These are phyloP conservation scores for Penicillium cinerascens DNA, from an alignment of 495 filamentous ascomycete species.

Conservation along the genomic window DNA sequence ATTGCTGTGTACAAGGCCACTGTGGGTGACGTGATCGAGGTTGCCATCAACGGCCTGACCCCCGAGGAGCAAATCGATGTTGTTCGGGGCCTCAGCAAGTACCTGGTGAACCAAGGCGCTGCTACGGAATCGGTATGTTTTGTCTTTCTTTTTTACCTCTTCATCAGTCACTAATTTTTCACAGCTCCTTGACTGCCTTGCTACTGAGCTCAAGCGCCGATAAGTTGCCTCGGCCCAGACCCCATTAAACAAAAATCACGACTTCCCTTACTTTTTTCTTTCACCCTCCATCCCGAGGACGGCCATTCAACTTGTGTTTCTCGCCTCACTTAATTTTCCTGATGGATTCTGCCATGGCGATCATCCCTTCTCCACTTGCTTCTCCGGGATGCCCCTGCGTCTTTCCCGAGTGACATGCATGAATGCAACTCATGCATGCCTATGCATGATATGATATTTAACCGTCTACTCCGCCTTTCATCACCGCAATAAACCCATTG, in stretches of 20 bases:
- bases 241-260: conserved; percentile 19
- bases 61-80: conserved; percentile 87
- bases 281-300: conserved; percentile 7
- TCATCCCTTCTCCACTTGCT: conserved; percentile 5
- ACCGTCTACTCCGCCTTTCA: conserved; percentile 15
- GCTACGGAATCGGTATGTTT: conserved; percentile 57
- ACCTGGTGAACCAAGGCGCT: conserved; percentile 80
- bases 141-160: not conserved
- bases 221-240: conserved; percentile 17
- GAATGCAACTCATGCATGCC: conserved; percentile 10
- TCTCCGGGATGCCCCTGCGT: conserved; percentile 3
- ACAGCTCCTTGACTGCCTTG: conserved; percentile 44
- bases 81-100: conserved; percentile 75
- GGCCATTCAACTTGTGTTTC: conserved; percentile 10
- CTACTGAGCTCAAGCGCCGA: conserved; percentile 40
- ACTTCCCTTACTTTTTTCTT: conserved; percentile 19
- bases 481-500: conserved; percentile 4
- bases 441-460: conserved; percentile 11
- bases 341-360: conserved; percentile 8
- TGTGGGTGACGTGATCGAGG: conserved; percentile 83
- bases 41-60: conserved; percentile 77
- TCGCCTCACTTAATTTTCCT: conserved; percentile 1
- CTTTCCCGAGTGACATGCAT: conserved; percentile 5
- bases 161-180: conserved; percentile 7
- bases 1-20: conserved; percentile 80